These are phyloP conservation scores for Gastrolobium bilobum DNA, from an alignment of 306 rosid genomes.

Conservation along the genomic window DNA sequence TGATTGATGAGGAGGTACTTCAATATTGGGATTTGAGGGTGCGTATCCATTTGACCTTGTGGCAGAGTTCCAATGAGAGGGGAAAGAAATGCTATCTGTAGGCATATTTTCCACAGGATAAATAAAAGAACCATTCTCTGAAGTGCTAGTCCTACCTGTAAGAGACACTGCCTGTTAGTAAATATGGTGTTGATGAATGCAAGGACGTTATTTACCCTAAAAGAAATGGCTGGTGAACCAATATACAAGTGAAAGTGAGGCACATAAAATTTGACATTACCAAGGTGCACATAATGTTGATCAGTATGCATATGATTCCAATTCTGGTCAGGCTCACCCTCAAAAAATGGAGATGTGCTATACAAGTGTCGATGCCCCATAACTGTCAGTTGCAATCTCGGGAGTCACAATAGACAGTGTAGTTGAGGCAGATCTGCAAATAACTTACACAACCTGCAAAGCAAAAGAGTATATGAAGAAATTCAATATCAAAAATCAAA, in stretches of 20 bases:
- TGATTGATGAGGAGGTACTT: slow-evolving; percentile 66
- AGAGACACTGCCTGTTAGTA: slow-evolving; percentile 32
- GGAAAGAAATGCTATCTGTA: slow-evolving; percentile 60
- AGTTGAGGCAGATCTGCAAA: slow-evolving; percentile 39
- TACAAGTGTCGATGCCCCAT: slow-evolving; percentile 89
- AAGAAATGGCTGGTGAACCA: neutral
- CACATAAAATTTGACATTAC: slow-evolving; percentile 59
- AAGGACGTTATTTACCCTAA: slow-evolving; percentile 33
- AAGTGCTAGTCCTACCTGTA: slow-evolving; percentile 68
- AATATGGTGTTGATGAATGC: slow-evolving; percentile 26
- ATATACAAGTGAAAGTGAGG: slow-evolving; percentile 25
- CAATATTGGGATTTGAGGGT: slow-evolving; percentile 64
- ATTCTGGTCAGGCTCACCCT: slow-evolving; percentile 78
- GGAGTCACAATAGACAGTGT: slow-evolving; percentile 42
- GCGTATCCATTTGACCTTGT: slow-evolving; percentile 72
- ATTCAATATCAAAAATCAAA: slow-evolving; percentile 38
- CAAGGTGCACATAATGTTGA: slow-evolving; percentile 69
- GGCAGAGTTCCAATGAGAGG: slow-evolving; percentile 71
- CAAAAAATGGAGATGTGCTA: slow-evolving; percentile 69
- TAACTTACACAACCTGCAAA: slow-evolving; percentile 54
- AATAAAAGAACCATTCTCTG: slow-evolving; percentile 69
- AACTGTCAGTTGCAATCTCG: slow-evolving; percentile 51
- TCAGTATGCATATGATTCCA: slow-evolving; percentile 80
- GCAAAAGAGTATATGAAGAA: slow-evolving; percentile 40
- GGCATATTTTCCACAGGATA: slow-evolving; percentile 75